Base-by-base conservation (phyloP, 805 yeast species). In the Ogataea ganodermae region DNA sequence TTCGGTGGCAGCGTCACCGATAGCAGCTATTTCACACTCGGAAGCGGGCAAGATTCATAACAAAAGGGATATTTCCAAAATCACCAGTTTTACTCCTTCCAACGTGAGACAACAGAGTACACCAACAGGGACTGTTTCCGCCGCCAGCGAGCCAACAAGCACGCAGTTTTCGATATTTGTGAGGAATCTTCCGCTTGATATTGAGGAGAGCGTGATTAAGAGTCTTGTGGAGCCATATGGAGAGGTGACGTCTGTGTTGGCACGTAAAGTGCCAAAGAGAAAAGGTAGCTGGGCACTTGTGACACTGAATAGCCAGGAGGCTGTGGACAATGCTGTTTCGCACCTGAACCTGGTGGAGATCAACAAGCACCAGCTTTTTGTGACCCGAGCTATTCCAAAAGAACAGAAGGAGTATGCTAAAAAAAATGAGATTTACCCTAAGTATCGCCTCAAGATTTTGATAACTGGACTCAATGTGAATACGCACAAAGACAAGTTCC, bases 231-330 rank as follows among this genome's bases (percentile, higher is more conserved):
- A 60, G 21, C 68, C 67, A 3, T 65, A 59, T 48, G 70, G 70
- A 6, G 47, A 51, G 10, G 67, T 66, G n/a, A 42, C 48, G 3
- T 51, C 62, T 8, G 58, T 65, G 21, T 42, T 61, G 20, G 50
- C 63, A 1, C 52, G 66, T 41, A 49, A 55, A 37, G 66, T 62
- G 20, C 66, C 61, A 2, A 47, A 46, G n/a, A 61, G 46, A 38
- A 53, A 62, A 32, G 70, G 67, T 3, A 38, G 62, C 17, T 66
- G 70, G 70, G 68, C 70, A 3, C 50, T 66, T 27, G 62, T 66
- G 18, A 62, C 59, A 4, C 32, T 66, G 52, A 56, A 60, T 13
- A 52, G 57, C 42, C 58, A 56, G 26, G 53, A 53, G 21, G 53
- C 67, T 1, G 60, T 64, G 13, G 61, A 62, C 23, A 49, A 42